Evolutionary conservation across 2,329 filamentous ascomycete species (phyloP), one percentile per base, ranked within the genome.

Genomic region (Alternaria sp.): DNA sequence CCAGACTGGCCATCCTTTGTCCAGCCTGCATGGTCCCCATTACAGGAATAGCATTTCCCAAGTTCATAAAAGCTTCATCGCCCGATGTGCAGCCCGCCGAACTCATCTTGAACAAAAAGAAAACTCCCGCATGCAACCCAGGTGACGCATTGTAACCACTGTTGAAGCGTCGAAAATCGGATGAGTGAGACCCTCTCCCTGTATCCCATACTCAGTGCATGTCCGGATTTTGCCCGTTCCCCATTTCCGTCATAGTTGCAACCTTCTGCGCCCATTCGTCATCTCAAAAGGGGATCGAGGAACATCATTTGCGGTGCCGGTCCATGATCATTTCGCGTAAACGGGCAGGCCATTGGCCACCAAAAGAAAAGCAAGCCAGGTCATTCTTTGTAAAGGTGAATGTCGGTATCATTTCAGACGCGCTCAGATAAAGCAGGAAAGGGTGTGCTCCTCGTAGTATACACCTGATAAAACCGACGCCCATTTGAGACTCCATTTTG

Each of bases 381-480:
- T 71, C 74, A 75, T 75, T 75, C 69, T 72, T 67, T 69, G 63
- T 56, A 68, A 65, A 66, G 63, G 69, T 67, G 73, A 74, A 74
- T 73, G 75, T 76, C 71, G 71, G 73, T 74, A 74, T 75, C 75
- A 74, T 76, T 77, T 77, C 73, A 73, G 73, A 73, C 71, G 74
- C 76, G 75, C 73, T 74, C 71, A 75, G 65, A 73, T 71, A 75
- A 71, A 70, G 72, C 72, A 74, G 71, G 66, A 70, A 72, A 60
- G 70, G 71, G 72, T 67, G 70, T 73, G 70, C 71, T 74, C 74
- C 65, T 74, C 67, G 71, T 70, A 73, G 71, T 68, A 71, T 75
- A 64, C 69, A 67, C 71, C 69, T 64, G 69, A 70, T 62, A 66
- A 68, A 72, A 72, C 67, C 67, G 74, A 76, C 73, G 73, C 75